These are phyloP conservation scores for Candida dubliniensis DNA, from an alignment of 1,139 yeast genomes.

Conservation along the genomic window DNA sequence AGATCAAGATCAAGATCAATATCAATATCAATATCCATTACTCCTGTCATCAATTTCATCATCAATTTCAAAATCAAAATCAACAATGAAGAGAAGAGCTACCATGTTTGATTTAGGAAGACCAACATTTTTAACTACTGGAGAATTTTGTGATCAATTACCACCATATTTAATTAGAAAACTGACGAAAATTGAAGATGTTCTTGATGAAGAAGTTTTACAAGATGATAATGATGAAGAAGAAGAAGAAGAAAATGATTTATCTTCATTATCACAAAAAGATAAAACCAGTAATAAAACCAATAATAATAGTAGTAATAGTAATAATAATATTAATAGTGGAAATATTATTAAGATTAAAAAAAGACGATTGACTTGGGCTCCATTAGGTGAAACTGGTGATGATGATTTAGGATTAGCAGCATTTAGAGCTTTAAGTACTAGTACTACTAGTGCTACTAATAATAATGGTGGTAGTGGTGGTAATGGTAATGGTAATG, in stretches of 20 bases:
- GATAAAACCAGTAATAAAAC: not conserved
- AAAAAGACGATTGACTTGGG: constrained; percentile 6
- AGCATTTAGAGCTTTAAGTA: constrained; percentile 47
- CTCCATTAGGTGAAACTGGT: constrained; percentile 40
- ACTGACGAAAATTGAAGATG: constrained; percentile 2
- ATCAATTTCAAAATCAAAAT: constrained; percentile 14
- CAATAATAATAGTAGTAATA: not conserved
- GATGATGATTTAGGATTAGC: constrained; percentile 67
- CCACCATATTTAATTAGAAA: not conserved
- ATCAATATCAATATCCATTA: not conserved
- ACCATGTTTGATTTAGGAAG: constrained; percentile 52
- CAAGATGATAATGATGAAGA: too few species aligned
- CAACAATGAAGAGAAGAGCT: constrained; percentile 43
- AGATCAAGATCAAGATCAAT: not conserved
- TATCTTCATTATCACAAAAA: too few species aligned
- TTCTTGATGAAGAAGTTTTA: constrained; percentile 36
- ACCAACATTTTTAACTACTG: constrained; percentile 48
- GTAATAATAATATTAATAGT: not conserved
- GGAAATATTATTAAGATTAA: not conserved
- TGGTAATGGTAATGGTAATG: too few species aligned
- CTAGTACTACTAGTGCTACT: constrained; percentile 8
- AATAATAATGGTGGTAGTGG: too few species aligned
- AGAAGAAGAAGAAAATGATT: too few species aligned
- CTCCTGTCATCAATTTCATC: not conserved
- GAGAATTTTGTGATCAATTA: constrained; percentile 55